phyloP scores from a whole-genome alignment of 495 filamentous ascomycete genomes.

The Penicillium samsonianum region DNA sequence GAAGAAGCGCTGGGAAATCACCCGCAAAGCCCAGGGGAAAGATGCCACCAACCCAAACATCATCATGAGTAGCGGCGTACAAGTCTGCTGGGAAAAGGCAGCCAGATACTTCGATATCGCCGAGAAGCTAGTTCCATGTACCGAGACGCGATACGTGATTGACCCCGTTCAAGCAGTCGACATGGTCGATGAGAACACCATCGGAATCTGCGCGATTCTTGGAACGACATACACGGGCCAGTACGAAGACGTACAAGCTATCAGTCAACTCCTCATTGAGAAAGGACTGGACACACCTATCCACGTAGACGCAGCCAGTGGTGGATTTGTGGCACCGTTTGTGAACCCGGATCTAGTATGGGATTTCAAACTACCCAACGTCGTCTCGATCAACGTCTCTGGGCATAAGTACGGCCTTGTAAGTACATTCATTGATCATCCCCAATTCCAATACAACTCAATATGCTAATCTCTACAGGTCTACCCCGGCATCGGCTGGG shows the following conservation, averaged over 20 bases:
- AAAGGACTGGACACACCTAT: conserved; percentile 72
- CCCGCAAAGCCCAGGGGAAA: conserved; percentile 70
- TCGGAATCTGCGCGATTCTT: conserved; percentile 82
- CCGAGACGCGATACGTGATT: conserved; percentile 74
- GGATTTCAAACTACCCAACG: conserved; percentile 82
- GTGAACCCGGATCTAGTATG: conserved; percentile 73
- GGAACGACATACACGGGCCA: conserved; percentile 91
- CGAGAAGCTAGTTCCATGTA: conserved; percentile 83
- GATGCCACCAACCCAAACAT: conserved; percentile 73
- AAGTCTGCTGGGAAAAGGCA: conserved; percentile 94
- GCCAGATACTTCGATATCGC: conserved; percentile 87
- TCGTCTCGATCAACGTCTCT: conserved; percentile 89
- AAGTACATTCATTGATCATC: neutral
- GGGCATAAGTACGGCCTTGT: conserved; percentile 79
- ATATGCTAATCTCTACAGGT: conserved; percentile 31
- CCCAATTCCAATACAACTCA: neutral
- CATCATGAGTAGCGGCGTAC: conserved; percentile 85
- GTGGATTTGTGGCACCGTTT: conserved; percentile 90
- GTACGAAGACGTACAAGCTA: conserved; percentile 83
- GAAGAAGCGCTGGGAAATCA: conserved; percentile 90
- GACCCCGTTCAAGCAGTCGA: conserved; percentile 77
- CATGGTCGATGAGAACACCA: conserved; percentile 87
- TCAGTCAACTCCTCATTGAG: conserved; percentile 75
- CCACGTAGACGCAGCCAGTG: conserved; percentile 86
- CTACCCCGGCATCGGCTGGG: conserved; percentile 89